A percentile compares a stretch with the other conserved stretches of the same genome.
Evolutionary conservation across 129 eudicot genomes (phyloP).

Genomic region (Chrysanthemum makinoi): DNA sequence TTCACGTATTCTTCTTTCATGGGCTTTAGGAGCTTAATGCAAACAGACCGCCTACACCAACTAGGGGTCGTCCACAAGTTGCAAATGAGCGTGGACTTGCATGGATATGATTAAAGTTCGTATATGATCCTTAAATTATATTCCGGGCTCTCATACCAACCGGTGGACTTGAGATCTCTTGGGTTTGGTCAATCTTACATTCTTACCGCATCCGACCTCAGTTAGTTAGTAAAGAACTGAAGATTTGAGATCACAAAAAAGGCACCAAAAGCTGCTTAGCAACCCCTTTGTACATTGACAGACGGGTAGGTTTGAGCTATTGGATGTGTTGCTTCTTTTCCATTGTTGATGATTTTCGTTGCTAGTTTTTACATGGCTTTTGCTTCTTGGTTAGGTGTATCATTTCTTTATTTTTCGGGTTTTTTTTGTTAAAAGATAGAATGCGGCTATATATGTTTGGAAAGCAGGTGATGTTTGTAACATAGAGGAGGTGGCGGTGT

Average conservation of each 20-base stretch:
- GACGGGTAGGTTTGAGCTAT: constrained; percentile 36
- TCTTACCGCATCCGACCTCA: constrained; percentile 6
- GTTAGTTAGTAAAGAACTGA: constrained; percentile 21
- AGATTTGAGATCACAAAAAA: constrained; percentile 25
- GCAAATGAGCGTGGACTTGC: constrained; percentile 89
- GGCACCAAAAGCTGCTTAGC: constrained; percentile 19
- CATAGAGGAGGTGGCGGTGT: constrained; percentile 52
- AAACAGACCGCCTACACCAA: constrained; percentile 98
- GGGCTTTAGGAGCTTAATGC: constrained; percentile 80
- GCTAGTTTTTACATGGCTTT: constrained; percentile 31
- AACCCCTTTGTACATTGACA: constrained; percentile 43
- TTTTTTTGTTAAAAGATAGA: constrained; percentile 25
- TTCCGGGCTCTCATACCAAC: neutral
- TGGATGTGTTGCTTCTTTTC: constrained; percentile 23
- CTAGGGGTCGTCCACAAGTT: constrained; percentile 99
- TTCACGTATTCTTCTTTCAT: neutral
- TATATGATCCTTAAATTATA: constrained; percentile 7
- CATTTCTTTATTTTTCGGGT: constrained; percentile 30
- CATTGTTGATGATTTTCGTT: constrained; percentile 37
- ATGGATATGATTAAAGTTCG: constrained; percentile 49
- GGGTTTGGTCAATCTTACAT: constrained; percentile 3
- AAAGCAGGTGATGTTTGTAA: constrained; percentile 45
- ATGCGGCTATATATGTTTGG: constrained; percentile 35
- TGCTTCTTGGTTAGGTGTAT: constrained; percentile 45
- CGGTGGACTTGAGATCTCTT: constrained; percentile 19